Evolutionary conservation across 2,329 filamentous ascomycete species (phyloP).

Genomic region (Cercospora janseana): DNA sequence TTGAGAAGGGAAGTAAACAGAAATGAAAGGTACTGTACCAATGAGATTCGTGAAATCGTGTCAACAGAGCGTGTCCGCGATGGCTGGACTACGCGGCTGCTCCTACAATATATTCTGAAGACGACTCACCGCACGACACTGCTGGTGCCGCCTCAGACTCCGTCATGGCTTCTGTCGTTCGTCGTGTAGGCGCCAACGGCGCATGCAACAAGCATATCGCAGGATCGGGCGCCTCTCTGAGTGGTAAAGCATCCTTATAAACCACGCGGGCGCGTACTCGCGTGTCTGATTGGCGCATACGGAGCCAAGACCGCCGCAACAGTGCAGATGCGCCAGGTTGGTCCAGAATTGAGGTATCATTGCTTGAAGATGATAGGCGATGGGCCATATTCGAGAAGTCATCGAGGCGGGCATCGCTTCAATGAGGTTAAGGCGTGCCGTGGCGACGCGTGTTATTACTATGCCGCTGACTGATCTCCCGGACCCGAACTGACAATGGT

Average conservation of each 20-base stretch:
- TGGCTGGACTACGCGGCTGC: neutral
- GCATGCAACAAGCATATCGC: conserved; percentile 12
- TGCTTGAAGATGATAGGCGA: conserved; percentile 6
- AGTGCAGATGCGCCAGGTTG: conserved; percentile 4
- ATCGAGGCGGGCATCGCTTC: too few relatives aligned
- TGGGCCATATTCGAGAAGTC: neutral
- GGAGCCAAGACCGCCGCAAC: conserved; percentile 6
- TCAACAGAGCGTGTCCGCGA: conserved; percentile 1
- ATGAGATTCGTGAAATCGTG: conserved; percentile 29
- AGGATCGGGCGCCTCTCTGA: conserved; percentile 14
- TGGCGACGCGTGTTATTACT: too few relatives aligned
- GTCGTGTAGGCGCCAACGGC: conserved; percentile 22
- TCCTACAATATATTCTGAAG: neutral
- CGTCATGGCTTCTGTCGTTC: conserved; percentile 21
- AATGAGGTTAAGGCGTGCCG: too few relatives aligned
- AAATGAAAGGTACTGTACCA: conserved; percentile 5
- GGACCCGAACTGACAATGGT: too few relatives aligned
- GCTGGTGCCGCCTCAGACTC: conserved; percentile 19
- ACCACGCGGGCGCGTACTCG: conserved; percentile 13
- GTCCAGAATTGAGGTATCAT: neutral
- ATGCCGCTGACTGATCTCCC: too few relatives aligned
- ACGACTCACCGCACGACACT: neutral
- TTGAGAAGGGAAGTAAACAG: conserved; percentile 12
- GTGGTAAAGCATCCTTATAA: conserved; percentile 2
- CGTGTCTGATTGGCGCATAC: conserved; percentile 6